phyloP scores from a whole-genome alignment of 129 eudicot species.

The Escallonia herrerae region DNA sequence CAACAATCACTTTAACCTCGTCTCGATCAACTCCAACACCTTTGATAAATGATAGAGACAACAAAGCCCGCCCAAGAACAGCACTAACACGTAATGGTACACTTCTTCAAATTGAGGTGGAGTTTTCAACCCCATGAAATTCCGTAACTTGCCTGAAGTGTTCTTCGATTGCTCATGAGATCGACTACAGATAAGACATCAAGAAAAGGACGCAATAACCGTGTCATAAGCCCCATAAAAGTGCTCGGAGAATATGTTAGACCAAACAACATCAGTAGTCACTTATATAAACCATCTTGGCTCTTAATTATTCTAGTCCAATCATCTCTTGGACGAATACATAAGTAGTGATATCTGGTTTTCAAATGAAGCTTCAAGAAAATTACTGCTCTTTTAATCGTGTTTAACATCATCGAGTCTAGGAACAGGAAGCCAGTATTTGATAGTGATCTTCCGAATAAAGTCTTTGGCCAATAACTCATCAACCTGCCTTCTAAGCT shows the following conservation, averaged over 20 bases:
- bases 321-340: neutral
- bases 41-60: too few relatives aligned
- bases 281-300: neutral
- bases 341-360: neutral
- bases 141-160: too few relatives aligned
- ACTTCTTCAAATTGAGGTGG: too few relatives aligned
- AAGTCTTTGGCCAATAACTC: neutral
- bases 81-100: too few relatives aligned
- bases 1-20: too few relatives aligned
- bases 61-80: too few relatives aligned
- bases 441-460: neutral
- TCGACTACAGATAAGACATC: neutral
- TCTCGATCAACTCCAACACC: too few relatives aligned
- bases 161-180: neutral
- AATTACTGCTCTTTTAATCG: neutral
- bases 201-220: neutral
- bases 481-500: neutral
- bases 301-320: neutral
- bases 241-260: neutral
- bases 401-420: neutral
- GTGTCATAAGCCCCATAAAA: neutral
- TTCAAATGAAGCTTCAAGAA: neutral
- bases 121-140: too few relatives aligned
- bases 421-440: neutral
- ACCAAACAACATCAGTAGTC: neutral